Evolutionary conservation across 2,329 filamentous ascomycete species (phyloP), one percentile per base, ranked within the genome.

Genomic region (Fusarium zealandicum): DNA sequence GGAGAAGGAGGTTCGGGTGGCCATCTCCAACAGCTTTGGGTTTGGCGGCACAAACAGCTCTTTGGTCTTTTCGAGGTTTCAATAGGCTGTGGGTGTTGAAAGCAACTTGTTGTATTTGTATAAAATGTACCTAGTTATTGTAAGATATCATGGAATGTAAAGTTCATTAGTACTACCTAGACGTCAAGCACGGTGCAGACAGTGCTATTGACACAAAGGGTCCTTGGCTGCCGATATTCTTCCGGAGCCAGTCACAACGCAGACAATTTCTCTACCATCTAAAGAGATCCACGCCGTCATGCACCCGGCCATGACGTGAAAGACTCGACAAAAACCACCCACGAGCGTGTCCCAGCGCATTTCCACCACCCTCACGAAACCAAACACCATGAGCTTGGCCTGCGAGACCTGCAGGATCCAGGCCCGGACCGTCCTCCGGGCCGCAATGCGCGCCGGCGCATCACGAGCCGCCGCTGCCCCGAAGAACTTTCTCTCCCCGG

Each of bases 41-140:
- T 99, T 99, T 76, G 95, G 95, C 10, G 95, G 95, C 13, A 98
- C 93, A 1, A 99, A 99, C 76, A 93, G 93, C 35, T 92, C 87
- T 47, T 77, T 99, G 31, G 92, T 92, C 45, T 93, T 98, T 67
- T 82, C 82, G 7, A 71, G 63, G 25, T 51, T 70, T 37, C 28
- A 22, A 45, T 63, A 36, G 45, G 20, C 1, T 13, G 11, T 31
- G 2, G n/a, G 12, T 25, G 17, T 22, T 33, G 32, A n/a, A 45
- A 52, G 43, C 17, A 45, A 55, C 10, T 3, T 59, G 40, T 53
- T 25, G 22, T 25, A 25, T 7, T 25, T 25, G 8, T 25, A 8
- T 13, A 31, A 31, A n/a, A 31, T n/a, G n/a, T n/a, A n/a, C n/a
- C n/a, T n/a, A n/a, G n/a, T n/a, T n/a, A n/a, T n/a, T n/a, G n/a